These are phyloP conservation scores for Apophysomyces trapeziformis DNA, from an alignment of 371 early-diverging fungal genomes.

Conservation along the genomic window DNA sequence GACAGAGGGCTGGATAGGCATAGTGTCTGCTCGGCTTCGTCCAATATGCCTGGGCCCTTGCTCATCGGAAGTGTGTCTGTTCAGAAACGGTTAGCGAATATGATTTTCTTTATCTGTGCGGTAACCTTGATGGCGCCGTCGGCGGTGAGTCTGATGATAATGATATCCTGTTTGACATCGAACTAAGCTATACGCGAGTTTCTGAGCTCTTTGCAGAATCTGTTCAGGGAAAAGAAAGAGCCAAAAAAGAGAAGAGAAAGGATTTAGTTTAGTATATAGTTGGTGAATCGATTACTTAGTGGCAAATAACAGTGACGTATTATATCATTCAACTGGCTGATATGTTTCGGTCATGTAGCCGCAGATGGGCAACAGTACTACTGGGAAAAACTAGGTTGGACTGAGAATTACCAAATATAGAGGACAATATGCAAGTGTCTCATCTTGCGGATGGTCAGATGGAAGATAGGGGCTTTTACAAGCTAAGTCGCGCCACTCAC, in stretches of 20 bases:
- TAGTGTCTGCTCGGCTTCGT: constrained; percentile 18
- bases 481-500: neutral
- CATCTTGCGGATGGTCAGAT: neutral
- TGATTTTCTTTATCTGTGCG: neutral
- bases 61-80: neutral
- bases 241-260: constrained; percentile 15
- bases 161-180: constrained; percentile 13
- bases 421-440: neutral
- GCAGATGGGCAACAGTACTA: neutral
- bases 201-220: constrained; percentile 30
- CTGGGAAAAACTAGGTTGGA: neutral
- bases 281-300: neutral
- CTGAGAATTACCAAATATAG: neutral
- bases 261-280: neutral
- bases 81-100: neutral
- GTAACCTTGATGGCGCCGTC: constrained; percentile 7
- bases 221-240: constrained; percentile 17
- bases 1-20: constrained; percentile 14
- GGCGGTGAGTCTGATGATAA: constrained; percentile 4
- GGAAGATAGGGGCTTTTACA: no score
- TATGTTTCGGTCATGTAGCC: constrained; percentile 5
- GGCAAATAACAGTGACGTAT: constrained; percentile 10
- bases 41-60: constrained; percentile 1
- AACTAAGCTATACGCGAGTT: constrained; percentile 16
- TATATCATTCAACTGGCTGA: neutral